Evolutionary conservation across 306 rosid genomes (phyloP), one percentile per base, ranked within the genome.

Genomic region (Corylus avellana): DNA sequence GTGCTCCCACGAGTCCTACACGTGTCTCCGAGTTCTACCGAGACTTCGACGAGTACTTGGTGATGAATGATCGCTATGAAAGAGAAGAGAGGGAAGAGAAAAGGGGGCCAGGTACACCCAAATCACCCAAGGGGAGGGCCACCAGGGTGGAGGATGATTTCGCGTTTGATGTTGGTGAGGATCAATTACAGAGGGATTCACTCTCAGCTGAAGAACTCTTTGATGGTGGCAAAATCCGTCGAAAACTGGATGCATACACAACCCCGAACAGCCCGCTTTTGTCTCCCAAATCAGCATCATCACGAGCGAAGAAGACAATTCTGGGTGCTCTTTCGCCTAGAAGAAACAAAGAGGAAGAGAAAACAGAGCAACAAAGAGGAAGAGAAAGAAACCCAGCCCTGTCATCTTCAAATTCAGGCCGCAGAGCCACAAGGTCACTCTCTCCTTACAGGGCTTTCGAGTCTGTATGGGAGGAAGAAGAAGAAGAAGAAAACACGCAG

Each of bases 151-250:
- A 70, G 1, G 80, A 61, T 0, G 91, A 79, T 58, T 95, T 95
- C 51, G 97, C 92, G 0, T 95, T 95, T 59, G 89, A 44, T 48
- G 84, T 95, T 8, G 37, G 79, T 11, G 75, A 64, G 47, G 88
- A 32, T 32, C 35, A 90, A 46, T 61, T 84, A 1, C 81, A 85
- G 4, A 75, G 83, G 44, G 35, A 77, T 8, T 84, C 96, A 42
- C 93, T 89, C 47, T 90, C 97, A 3, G 99, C 98, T 0, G 99
- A 89, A 5, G 98, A 92, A 80, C 96, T 95, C 13, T 92, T 95
- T 61, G 86, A 91, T 39, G 91, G 84, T 14, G 97, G 99, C 0
- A 87, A 73, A 62, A 90, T 95, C 77, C 81, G 87, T 25, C 0
- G 14, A 18, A n/a, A 42, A 13, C 75, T 55, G 0, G 62, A 75